Conservation (phyloP, 352 stramenopile genomes). For the Sclerospora graminicola region DNA sequence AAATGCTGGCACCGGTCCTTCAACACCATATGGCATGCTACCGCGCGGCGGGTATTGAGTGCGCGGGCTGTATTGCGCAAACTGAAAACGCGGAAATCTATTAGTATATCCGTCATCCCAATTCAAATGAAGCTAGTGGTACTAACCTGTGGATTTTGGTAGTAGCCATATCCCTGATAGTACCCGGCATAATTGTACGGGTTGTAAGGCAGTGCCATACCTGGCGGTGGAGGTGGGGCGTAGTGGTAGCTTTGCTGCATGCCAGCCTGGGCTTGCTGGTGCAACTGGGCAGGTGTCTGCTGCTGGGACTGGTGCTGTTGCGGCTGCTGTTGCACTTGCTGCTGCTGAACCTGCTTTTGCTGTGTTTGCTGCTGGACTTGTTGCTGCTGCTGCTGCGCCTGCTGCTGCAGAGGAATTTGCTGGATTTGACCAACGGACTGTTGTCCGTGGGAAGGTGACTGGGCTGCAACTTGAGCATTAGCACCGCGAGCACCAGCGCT, state of each 20-base stretch:
- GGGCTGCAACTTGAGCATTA: constrained; percentile 17
- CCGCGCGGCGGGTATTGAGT: constrained; percentile 78
- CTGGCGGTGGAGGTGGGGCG: constrained; percentile 66
- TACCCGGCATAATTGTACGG: constrained; percentile 82
- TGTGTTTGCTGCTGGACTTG: constrained; percentile 26
- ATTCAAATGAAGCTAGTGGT: neutral
- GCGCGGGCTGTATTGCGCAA: constrained; percentile 79
- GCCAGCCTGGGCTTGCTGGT: constrained; percentile 38
- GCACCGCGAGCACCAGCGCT: constrained; percentile 17
- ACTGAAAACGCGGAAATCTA: constrained; percentile 21
- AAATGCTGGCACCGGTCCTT: constrained; percentile 70
- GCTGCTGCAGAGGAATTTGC: constrained; percentile 29
- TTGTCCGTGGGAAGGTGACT: constrained; percentile 51
- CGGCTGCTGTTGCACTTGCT: constrained; percentile 20
- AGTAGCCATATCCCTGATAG: constrained; percentile 84
- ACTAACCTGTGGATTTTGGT: constrained; percentile 75
- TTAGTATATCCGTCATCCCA: constrained; percentile 1
- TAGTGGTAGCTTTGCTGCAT: constrained; percentile 79
- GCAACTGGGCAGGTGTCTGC: constrained; percentile 48
- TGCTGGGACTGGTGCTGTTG: constrained; percentile 26
- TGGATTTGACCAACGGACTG: constrained; percentile 30
- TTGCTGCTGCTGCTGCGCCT: constrained; percentile 22
- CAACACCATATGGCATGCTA: constrained; percentile 75
- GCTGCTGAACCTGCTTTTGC: constrained; percentile 34
- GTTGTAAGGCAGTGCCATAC: constrained; percentile 84